Percentiles rank a stretch among this genome's conserved stretches.
Evolutionary conservation across 1,284 basidiomycete species (phyloP).

Genomic region (Cryptococcus amylolentus): DNA sequence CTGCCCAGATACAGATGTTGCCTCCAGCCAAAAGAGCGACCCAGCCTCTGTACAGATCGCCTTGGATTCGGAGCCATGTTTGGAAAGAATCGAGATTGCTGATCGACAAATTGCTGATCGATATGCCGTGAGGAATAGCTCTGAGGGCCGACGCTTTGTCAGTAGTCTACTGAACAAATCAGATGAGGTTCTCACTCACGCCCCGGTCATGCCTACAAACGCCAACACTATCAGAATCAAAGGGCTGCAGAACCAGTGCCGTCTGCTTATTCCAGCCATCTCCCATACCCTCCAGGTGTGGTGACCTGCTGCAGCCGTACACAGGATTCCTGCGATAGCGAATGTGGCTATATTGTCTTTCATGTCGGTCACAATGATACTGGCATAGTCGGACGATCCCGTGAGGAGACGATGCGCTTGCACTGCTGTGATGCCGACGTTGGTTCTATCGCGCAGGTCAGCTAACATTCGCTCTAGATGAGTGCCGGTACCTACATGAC

Average conservation of each 20-base stretch:
- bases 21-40: neutral
- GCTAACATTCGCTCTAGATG: neutral
- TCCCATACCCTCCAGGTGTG: slow-evolving; percentile 3
- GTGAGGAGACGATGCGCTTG: slow-evolving; percentile 3
- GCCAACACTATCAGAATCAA: neutral
- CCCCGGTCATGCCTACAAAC: neutral
- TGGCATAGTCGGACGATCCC: neutral
- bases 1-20: neutral
- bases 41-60: slow-evolving; percentile 2
- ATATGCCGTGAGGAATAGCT: neutral
- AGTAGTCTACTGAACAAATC: too few species aligned
- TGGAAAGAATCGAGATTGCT: neutral
- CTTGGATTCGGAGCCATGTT: slow-evolving; percentile 1
- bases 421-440: neutral
- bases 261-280: neutral
- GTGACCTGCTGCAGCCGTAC: neutral
- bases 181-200: neutral
- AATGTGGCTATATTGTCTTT: neutral
- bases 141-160: neutral
- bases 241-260: neutral
- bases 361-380: neutral
- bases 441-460: neutral
- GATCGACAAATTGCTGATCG: neutral
- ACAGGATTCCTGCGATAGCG: neutral
- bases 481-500: neutral